Evolutionary conservation across 1,139 yeast species (phyloP).

Genomic region (Debaryomyces fabryi): DNA sequence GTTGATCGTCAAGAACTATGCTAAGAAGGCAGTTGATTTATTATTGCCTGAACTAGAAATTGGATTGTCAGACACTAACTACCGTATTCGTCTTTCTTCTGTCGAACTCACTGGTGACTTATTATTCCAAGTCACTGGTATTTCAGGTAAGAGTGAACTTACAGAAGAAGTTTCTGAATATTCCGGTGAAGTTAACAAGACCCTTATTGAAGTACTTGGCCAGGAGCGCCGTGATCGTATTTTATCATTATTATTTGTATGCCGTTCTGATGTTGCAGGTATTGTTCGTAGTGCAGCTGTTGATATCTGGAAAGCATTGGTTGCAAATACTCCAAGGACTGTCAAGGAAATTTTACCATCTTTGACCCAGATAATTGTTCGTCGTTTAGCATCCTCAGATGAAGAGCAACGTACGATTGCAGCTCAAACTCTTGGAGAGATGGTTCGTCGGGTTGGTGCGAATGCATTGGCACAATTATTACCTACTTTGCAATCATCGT

Average conservation of each 20-base stretch:
- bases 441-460: conserved; percentile 93
- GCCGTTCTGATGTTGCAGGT: conserved; percentile 90
- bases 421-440: conserved; percentile 92
- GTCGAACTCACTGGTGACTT: conserved; percentile 97
- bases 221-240: conserved; percentile 86
- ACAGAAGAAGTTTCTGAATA: conserved; percentile 61
- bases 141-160: conserved; percentile 68
- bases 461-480: conserved; percentile 81
- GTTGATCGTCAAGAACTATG: conserved; percentile 86
- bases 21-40: conserved; percentile 89
- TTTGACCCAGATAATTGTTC: conserved; percentile 77
- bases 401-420: conserved; percentile 83
- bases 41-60: conserved; percentile 90
- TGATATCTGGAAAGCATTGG: conserved; percentile 96
- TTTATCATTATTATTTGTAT: conserved; percentile 80
- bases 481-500: conserved; percentile 78
- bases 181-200: conserved; percentile 63
- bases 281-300: conserved; percentile 89
- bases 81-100: conserved; percentile 90
- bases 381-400: conserved; percentile 79
- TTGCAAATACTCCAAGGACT: conserved; percentile 95
- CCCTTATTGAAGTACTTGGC: conserved; percentile 80
- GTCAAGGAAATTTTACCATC: conserved; percentile 90
- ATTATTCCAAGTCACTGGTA: conserved; percentile 92
- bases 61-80: conserved; percentile 81